Base-by-base conservation (phyloP, 1,284 basidiomycete species). In the Laetiporus sulphureus region DNA sequence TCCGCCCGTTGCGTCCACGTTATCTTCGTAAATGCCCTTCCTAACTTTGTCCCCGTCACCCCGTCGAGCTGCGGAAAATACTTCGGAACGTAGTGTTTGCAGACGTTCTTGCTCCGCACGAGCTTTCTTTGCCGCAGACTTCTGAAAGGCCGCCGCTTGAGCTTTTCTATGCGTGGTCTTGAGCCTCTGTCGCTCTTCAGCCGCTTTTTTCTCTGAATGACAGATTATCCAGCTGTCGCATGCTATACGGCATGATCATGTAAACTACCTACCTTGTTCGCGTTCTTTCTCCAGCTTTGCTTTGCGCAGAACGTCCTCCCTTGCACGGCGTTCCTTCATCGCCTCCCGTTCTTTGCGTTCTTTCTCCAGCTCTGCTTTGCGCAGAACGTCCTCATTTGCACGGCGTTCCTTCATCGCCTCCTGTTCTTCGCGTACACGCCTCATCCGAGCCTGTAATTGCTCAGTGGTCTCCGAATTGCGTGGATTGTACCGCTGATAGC, bases 1-100 rank as follows among this genome's bases (percentile, higher is more conserved):
- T 20, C 80, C 79, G 25, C 82, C 83, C 15, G 75, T 66, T 36
- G 80, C 77, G 60, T 85, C 82, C 39, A 86, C 79, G 21, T 66
- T 63, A 37, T 82, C 70, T 62, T 84, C 80, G 72, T 74, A 85
- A 13, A 86, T 59, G 23, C 74, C 75, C 47, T 73, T 72, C 63
- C 73, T 77, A 35, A 85, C 84, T 36, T 60, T 62, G 3, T 62
- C 67, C 19, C 60, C 51, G 31, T 83, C 66, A 5, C 75, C 72
- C 13, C 59, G 55, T 12, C 83, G 72, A 35, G 81, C 81, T 23
- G 81, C 79, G 11, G 69, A 62, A 57, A 88, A 86, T 16, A 75
- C 68, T 21, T 67, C 66, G 6, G 78, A 80, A 39, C 84, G 75
- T 37, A 66, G 62, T 16, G 53, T 57, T 51, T 87, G 84, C 21